Base-by-base conservation (phyloP, 2,329 filamentous ascomycete genomes). In the Chalaropsis ovoidea region DNA sequence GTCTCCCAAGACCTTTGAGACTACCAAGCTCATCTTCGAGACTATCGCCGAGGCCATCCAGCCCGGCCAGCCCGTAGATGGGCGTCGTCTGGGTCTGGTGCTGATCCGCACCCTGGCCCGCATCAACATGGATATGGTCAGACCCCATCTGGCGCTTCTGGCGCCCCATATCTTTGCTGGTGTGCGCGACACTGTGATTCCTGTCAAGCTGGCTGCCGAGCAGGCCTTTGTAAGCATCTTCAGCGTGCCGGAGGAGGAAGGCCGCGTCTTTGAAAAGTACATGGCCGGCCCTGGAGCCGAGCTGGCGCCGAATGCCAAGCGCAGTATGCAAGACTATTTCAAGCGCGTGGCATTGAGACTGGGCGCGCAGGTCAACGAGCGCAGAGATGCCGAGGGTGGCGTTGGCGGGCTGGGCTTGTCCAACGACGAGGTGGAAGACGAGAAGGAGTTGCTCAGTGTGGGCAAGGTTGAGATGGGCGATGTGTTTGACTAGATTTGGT, bases 251-350 rank as follows among this genome's bases (percentile, higher is more conserved):
- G 90, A 96, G 56, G 87, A 92, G 69, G 94, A 96, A 73, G 82
- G 80, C 67, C 86, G 84, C 69, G 85, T 96, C 22, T 97, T 96
- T 74, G 92, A 96, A 71, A 92, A 92, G 76, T 97, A 91, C 76
- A 86, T 96, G 78, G 80, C 83, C 10, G 85, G 86, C 0, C 80
- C 86, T 0, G 84, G 82, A 5, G 82, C 83, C 62, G 82, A 84
- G 2, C 76, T 96, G 67, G 80, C 86, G 8, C 76, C 89, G 0
- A 87, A 84, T 49, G 85, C 85, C 19, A 94, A 95, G 81, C 83
- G 93, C 70, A 91, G 87, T 74, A 96, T 99, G 88, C 83, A 86
- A 67, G 94, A 99, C 75, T 99, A 99, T 77, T 97, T 97, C 78
- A 96, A 96, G 81, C 82, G 94, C 52, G 89, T 99, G 69, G 90